Percentiles rank a stretch among this genome's conserved stretches.
Conservation (phyloP, 169 alveolate species). For the Cryptosporidium andersoni region DNA sequence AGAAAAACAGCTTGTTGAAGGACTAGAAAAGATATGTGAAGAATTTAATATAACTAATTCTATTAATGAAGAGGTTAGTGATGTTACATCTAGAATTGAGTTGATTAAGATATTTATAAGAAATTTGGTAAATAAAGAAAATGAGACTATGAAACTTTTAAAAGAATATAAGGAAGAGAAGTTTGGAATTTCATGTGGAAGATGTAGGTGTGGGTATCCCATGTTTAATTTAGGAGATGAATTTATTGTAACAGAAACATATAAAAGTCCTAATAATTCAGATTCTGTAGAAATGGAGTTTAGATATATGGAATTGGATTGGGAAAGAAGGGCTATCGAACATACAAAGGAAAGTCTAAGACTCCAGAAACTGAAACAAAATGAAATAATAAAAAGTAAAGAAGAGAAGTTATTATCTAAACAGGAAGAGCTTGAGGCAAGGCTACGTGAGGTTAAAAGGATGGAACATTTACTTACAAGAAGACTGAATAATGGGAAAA, state of each 20-base stretch:
- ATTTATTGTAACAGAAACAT: slow-evolving; percentile 8
- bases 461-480: slow-evolving; percentile 12
- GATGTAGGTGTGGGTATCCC: slow-evolving; percentile 48
- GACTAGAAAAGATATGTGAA: slow-evolving; percentile 1
- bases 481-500: background rate
- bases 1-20: slow-evolving; percentile 7
- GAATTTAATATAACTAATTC: slow-evolving; percentile 4
- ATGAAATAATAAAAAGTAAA: slow-evolving; percentile 21
- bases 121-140: slow-evolving; percentile 5
- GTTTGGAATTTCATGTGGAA: slow-evolving; percentile 13
- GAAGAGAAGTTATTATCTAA: slow-evolving; percentile 20
- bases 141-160: background rate
- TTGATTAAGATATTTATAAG: background rate
- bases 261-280: background rate
- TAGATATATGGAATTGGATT: slow-evolving; percentile 38
- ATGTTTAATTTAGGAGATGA: slow-evolving; percentile 14
- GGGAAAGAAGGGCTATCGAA: slow-evolving; percentile 35
- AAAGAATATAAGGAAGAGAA: slow-evolving; percentile 1
- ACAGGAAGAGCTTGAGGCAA: background rate
- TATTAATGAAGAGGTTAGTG: background rate
- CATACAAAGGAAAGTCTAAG: slow-evolving; percentile 10
- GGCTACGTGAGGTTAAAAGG: slow-evolving; percentile 38
- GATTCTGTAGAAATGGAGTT: slow-evolving; percentile 23
- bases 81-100: background rate
- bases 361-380: slow-evolving; percentile 12